Percentiles rank a stretch among this genome's conserved stretches.
These are phyloP conservation scores for Amanita thiersii DNA, from an alignment of 768 basidiomycete species.

Conservation along the genomic window DNA sequence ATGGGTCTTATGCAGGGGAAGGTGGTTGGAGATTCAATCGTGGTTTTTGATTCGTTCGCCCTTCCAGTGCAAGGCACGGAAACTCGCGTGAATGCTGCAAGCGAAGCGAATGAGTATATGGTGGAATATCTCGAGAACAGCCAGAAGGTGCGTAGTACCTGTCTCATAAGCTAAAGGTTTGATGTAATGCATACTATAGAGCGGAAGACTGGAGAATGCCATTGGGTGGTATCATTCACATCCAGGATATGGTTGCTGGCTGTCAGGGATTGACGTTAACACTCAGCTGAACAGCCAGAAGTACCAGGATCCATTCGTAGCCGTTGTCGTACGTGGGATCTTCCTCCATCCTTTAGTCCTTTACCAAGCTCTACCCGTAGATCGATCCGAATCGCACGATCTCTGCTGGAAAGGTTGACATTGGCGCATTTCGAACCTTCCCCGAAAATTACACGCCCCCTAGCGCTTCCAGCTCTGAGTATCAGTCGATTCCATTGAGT, in stretches of 20 bases:
- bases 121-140: slow-evolving; percentile 83
- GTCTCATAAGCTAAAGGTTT: neutral
- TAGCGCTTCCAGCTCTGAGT: slow-evolving; percentile 62
- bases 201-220: slow-evolving; percentile 75
- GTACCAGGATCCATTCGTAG: slow-evolving; percentile 94
- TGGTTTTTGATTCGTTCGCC: slow-evolving; percentile 95
- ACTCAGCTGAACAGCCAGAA: slow-evolving; percentile 95
- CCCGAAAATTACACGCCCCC: slow-evolving; percentile 92
- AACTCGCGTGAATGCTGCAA: slow-evolving; percentile 93
- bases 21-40: slow-evolving; percentile 67
- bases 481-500: slow-evolving; percentile 91
- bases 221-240: slow-evolving; percentile 99
- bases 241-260: slow-evolving; percentile 98
- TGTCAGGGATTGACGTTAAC: slow-evolving; percentile 97
- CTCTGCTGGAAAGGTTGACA: slow-evolving; percentile 97
- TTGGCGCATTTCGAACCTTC: slow-evolving; percentile 97
- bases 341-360: neutral
- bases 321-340: slow-evolving; percentile 79
- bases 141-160: slow-evolving; percentile 49
- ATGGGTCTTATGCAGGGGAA: slow-evolving; percentile 99
- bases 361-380: slow-evolving; percentile 26
- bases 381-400: slow-evolving; percentile 98
- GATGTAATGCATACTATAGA: slow-evolving; percentile 32
- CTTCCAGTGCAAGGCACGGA: slow-evolving; percentile 97
- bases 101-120: slow-evolving; percentile 98